Evolutionary conservation across 345 rosid species (phyloP), one percentile per base, ranked within the genome.

Genomic region (Capsella bursapastoris): DNA sequence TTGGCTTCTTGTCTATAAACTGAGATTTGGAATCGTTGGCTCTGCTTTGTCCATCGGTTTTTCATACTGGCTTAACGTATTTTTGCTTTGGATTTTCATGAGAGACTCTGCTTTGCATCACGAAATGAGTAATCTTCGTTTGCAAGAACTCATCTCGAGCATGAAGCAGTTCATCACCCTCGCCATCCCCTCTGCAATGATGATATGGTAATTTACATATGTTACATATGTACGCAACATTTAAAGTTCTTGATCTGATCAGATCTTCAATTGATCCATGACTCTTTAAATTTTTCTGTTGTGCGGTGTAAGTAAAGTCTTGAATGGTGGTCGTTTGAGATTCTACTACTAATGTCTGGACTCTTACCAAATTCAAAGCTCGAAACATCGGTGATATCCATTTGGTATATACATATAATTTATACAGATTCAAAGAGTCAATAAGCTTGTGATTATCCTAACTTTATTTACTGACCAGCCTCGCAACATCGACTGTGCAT

Each of bases 341-440:
- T 82, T 40, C 68, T 88, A 31, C 28, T 81, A 48, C 48, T 88
- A 18, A 63, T 86, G 11, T 79, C 86, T 27, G 93, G 86, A 13
- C 75, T 80, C 43, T 73, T 84, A 52, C 86, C 90, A 0, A 66
- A 88, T 73, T 68, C 87, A 9, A 79, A 79, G 70, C 81, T 86
- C 22, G 87, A 88, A 81, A 79, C 89, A 10, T 84, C 90, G 15
- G 87, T 82, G n/a, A 68, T 88, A 49, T 88, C 87, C 16, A 83
- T 88, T 47, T 85, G 90, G 85, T 84, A 82, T 34, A 34, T 34
- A 6, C 37, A 34, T 34, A 35, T 15, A 22, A 38, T 3, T 56
- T 29, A 12, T 58, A 8, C 55, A 41, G 9, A 41, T 28, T 47
- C 6, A 4, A 25, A 52, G 44, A 43, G 52, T 64, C 45, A 16